Evolutionary conservation across 768 basidiomycete genomes (phyloP), one percentile per base, ranked within the genome.

Genomic region (Rhizopogon vesiculosus): DNA sequence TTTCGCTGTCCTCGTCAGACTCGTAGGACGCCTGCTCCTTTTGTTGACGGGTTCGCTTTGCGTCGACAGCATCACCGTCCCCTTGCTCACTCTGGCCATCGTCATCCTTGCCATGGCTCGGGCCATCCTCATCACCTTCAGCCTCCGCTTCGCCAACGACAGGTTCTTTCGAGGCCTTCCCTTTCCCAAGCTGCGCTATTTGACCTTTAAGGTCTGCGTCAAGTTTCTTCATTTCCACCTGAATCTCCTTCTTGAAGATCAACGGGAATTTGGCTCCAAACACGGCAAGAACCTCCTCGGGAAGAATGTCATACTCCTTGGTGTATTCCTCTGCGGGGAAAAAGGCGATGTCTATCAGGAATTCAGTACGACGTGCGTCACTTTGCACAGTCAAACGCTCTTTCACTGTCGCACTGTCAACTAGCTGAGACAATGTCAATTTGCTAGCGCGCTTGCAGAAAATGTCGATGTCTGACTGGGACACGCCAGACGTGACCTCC

Each of bases 361-460:
- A 96, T 45, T 85, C 80, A 45, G 91, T 90, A 57, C 83, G 80
- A 42, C 95, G 84, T 1, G 85, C 78, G 45, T 82, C 78, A 48
- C 82, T 83, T 57, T 86, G 83, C 28, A 81, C 78, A 15, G 77
- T 80, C 18, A 96, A 77, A 38, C 79, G 77, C 69, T 99, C 95
- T 49, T 81, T 87, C 13, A 99, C 94, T 0, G 74, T 76, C 45
- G 96, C 87, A 50, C 78, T 79, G 59, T 98, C 90, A 51, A 97
- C 81, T 33, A 98, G 75, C 68, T 98, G 92, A 5, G 95, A 89
- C 19, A 98, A 81, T 8, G 88, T 84, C 51, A 98, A 79, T 15
- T 85, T 85, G 60, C 86, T 93, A 16, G 92, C 91, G 54, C 85
- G 80, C 70, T 96, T 96, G 79, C 94, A 92, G 76, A 98, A 98